Evolutionary conservation across 345 rosid species (phyloP).

Genomic region (Eucalyptus marginata): DNA sequence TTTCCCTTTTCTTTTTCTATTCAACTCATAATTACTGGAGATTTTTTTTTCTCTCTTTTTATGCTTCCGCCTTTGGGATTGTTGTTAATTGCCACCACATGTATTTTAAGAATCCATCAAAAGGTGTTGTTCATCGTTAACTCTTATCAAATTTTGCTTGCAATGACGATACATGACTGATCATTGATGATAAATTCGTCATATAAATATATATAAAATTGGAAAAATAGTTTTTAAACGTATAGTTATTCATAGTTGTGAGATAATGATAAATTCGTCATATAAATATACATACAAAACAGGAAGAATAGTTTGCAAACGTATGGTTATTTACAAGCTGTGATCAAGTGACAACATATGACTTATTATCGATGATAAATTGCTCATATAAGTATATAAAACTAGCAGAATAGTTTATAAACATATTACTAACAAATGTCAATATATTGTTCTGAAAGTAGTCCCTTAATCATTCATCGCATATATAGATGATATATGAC

Average conservation of each 20-base stretch:
- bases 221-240: too few species aligned
- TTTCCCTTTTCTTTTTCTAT: not conserved
- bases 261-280: too few species aligned
- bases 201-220: too few species aligned
- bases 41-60: not conserved
- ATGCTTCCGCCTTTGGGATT: not conserved
- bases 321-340: accelerated
- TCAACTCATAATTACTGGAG: not conserved
- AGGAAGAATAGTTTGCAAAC: too few species aligned
- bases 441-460: not conserved
- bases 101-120: not conserved
- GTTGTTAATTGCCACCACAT: not conserved
- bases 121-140: not conserved
- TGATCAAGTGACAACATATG: not conserved
- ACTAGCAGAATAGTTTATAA: not conserved
- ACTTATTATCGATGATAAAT: too few species aligned
- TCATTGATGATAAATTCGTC: too few species aligned
- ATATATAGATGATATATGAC: not conserved
- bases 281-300: too few species aligned
- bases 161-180: not conserved
- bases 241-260: too few species aligned
- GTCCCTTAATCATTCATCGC: not conserved
- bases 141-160: not conserved
- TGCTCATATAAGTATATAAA: too few species aligned
- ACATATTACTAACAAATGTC: not conserved